Evolutionary conservation across 352 stramenopile genomes (phyloP).

Genomic region (Globisporangium iwayamae): DNA sequence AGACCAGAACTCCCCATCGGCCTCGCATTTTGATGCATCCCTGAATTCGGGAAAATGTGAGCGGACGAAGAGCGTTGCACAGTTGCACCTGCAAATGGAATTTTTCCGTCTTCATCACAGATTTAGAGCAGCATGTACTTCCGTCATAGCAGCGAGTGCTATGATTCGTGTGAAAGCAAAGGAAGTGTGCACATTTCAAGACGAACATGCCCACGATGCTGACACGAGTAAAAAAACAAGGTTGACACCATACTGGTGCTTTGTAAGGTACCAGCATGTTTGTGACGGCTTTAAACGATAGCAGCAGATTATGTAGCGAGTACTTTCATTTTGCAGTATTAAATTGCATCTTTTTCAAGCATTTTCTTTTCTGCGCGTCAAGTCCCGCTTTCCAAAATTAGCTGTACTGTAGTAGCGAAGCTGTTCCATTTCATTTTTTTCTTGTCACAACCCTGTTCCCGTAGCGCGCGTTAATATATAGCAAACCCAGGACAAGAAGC

Average conservation of each 20-base stretch:
- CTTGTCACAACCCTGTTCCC: background rate
- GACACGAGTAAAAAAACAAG: no score
- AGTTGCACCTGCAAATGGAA: background rate
- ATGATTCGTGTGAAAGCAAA: no score
- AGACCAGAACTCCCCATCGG: background rate
- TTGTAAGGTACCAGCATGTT: background rate
- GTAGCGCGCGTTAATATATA: background rate
- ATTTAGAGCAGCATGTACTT: background rate
- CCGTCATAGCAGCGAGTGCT: no score
- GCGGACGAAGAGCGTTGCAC: conserved; percentile 6
- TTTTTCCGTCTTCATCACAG: background rate
- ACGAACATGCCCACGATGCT: no score
- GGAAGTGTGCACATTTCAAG: no score
- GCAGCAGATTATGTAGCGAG: no score
- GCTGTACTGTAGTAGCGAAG: background rate
- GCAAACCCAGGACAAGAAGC: background rate
- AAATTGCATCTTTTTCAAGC: background rate
- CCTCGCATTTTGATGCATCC: background rate
- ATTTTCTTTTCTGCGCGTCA: background rate
- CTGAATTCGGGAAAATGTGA: background rate
- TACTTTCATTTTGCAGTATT: background rate
- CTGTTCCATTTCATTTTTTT: background rate
- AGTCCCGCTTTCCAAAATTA: background rate
- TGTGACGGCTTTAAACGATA: background rate
- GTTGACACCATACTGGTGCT: no score